Evolutionary conservation across 345 rosid species (phyloP), one percentile per base, ranked within the genome.

Genomic region (Carallia brachiata): DNA sequence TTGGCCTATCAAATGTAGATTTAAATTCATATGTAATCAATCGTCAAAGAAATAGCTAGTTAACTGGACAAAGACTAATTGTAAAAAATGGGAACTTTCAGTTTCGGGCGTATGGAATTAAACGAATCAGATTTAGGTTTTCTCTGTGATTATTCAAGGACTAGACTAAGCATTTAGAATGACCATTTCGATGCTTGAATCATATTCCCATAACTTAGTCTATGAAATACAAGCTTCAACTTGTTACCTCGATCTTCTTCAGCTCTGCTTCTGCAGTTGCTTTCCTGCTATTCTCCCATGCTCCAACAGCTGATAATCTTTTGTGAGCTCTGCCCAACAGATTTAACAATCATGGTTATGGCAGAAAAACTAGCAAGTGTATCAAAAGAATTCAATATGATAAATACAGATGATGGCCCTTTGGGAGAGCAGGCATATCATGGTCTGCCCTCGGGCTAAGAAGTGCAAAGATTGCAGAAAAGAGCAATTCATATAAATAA

Each of bases 221-320:
- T 30, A 28, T 44, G 65, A 30, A 40, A 63, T 39, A 36, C 30
- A 65, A 44, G n/a, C 19, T 13, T 12, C 40, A 52, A 37, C 1
- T 62, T 37, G 32, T 48, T 72, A 88, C 96, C 92, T 90, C 89
- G 3, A 80, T 74, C 73, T 65, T 78, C 73, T 78, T 90, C 37
- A 90, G 76, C 77, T 86, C 83, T 59, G 93, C 88, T 68, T 90
- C 96, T 4, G 84, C 63, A 32, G 83, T 5, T 32, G 91, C 96
- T 74, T 85, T 86, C 76, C 58, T 75, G 81, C 87, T 83, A 73
- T 82, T 85, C 82, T 90, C 96, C 96, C 96, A 88, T 19, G 96
- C 61, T 19, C 18, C 77, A 34, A 88, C 71, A n/a, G 73, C 66
- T 7, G 93, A 84, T 50, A 88, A 67, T 63, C 84, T 90, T 75